phyloP scores from a whole-genome alignment of 495 filamentous ascomycete species.

The Daldinia decipiens region DNA sequence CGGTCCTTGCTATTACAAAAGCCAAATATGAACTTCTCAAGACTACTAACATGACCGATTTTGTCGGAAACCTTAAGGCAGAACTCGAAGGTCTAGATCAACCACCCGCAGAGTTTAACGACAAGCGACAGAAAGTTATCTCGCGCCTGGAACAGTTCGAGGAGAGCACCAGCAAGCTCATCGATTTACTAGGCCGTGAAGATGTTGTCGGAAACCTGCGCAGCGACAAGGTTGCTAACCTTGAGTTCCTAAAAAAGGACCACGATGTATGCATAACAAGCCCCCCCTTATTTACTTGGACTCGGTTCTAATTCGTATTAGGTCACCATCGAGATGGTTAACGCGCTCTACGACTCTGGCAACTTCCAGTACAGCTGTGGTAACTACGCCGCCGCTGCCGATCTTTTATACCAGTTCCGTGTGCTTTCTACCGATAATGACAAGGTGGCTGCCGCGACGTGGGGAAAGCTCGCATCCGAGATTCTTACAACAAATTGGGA shows the following conservation, averaged over 20 bases:
- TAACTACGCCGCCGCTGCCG: slow-evolving; percentile 86
- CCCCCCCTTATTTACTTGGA: neutral
- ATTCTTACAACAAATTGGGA: slow-evolving; percentile 96
- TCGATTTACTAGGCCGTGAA: slow-evolving; percentile 81
- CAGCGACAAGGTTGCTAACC: slow-evolving; percentile 96
- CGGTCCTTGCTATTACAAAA: slow-evolving; percentile 74
- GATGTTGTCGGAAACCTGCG: slow-evolving; percentile 88
- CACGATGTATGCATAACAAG: slow-evolving; percentile 69
- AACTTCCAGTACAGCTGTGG: slow-evolving; percentile 97
- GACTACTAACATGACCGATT: slow-evolving; percentile 98
- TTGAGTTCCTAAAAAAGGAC: slow-evolving; percentile 93
- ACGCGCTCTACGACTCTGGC: slow-evolving; percentile 91
- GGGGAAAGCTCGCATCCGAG: slow-evolving; percentile 95
- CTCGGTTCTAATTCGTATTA: slow-evolving; percentile 45
- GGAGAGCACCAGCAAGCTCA: slow-evolving; percentile 86
- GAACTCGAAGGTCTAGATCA: slow-evolving; percentile 83
- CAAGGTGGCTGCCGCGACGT: slow-evolving; percentile 92
- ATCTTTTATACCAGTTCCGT: slow-evolving; percentile 94
- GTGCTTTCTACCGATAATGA: slow-evolving; percentile 97
- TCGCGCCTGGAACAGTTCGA: slow-evolving; percentile 80
- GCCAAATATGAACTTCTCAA: slow-evolving; percentile 93
- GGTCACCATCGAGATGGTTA: slow-evolving; percentile 93
- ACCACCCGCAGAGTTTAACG: slow-evolving; percentile 82
- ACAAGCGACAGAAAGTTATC: slow-evolving; percentile 89
- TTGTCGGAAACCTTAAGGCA: slow-evolving; percentile 86